Conservation (phyloP, 306 rosid genomes). For the Quercus ilex region DNA sequence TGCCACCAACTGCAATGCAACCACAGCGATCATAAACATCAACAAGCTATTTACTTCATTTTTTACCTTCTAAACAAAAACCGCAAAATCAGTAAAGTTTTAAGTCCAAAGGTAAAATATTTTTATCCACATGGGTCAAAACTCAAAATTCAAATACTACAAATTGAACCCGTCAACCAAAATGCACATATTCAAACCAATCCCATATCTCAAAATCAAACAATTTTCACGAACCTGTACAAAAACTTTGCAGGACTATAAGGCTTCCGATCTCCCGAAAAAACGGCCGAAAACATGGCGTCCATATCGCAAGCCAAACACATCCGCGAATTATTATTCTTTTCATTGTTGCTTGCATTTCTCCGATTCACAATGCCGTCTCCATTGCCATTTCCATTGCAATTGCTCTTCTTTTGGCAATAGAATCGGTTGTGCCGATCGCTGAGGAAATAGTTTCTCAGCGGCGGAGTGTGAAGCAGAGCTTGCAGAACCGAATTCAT, state of each 20-base stretch:
- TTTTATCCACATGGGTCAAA: neutral
- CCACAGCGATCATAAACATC: conserved; percentile 3
- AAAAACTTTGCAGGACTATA: conserved; percentile 92
- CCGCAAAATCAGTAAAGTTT: neutral
- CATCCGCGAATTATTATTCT: conserved; percentile 33
- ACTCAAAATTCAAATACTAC: neutral
- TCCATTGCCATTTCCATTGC: neutral
- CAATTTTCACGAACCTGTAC: conserved; percentile 51
- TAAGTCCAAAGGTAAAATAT: neutral
- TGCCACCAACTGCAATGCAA: conserved; percentile 90
- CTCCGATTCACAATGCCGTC: conserved; percentile 23
- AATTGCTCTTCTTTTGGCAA: conserved; percentile 63
- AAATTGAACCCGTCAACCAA: neutral
- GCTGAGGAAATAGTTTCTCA: conserved; percentile 84
- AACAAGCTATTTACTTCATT: neutral
- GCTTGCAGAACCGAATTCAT: conserved; percentile 97
- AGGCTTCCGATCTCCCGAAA: conserved; percentile 76
- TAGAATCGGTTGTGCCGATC: conserved; percentile 75
- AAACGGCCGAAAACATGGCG: conserved; percentile 72
- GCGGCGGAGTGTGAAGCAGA: conserved; percentile 86
- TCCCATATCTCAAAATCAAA: too few species aligned
- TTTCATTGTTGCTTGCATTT: conserved; percentile 23
- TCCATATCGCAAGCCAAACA: conserved; percentile 91
- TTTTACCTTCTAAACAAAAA: too few species aligned
- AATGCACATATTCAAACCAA: too few species aligned